These are phyloP conservation scores for Cystoderma amianthinum DNA, from an alignment of 768 basidiomycete genomes.

Conservation along the genomic window DNA sequence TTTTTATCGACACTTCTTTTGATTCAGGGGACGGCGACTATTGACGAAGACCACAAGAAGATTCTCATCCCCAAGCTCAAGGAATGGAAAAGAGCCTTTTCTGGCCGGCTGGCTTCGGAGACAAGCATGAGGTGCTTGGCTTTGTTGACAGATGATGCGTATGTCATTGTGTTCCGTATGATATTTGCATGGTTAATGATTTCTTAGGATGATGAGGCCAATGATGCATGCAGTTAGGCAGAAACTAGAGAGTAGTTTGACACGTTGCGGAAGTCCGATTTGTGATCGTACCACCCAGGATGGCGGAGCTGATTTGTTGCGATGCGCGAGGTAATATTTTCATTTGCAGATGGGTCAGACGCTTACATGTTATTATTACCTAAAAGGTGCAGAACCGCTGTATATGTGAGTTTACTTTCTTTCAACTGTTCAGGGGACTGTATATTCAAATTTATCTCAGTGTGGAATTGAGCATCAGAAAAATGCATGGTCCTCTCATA, in stretches of 20 bases:
- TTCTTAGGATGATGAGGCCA: constrained; percentile 16
- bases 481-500: constrained; percentile 27
- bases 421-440: not conserved
- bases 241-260: constrained; percentile 19
- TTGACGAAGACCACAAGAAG: constrained; percentile 22
- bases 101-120: constrained; percentile 21
- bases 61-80: constrained; percentile 24
- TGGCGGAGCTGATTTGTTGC: constrained; percentile 21
- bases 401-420: constrained; percentile 26
- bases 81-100: constrained; percentile 20
- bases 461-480: constrained; percentile 28
- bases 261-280: constrained; percentile 21
- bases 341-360: not conserved
- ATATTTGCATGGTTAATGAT: not conserved
- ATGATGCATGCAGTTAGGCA: constrained; percentile 20
- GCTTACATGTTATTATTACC: not conserved
- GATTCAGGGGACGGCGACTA: constrained; percentile 23
- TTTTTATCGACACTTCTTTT: constrained; percentile 32
- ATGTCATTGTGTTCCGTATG: constrained; percentile 2
- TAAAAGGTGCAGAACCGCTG: constrained; percentile 31
- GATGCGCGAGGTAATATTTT: constrained; percentile 26
- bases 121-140: constrained; percentile 27
- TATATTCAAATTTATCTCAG: constrained; percentile 10
- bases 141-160: constrained; percentile 20
- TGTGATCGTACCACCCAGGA: constrained; percentile 14